phyloP scores from a whole-genome alignment of 257 asterid genomes.

The Dorcoceras hygrometricum region DNA sequence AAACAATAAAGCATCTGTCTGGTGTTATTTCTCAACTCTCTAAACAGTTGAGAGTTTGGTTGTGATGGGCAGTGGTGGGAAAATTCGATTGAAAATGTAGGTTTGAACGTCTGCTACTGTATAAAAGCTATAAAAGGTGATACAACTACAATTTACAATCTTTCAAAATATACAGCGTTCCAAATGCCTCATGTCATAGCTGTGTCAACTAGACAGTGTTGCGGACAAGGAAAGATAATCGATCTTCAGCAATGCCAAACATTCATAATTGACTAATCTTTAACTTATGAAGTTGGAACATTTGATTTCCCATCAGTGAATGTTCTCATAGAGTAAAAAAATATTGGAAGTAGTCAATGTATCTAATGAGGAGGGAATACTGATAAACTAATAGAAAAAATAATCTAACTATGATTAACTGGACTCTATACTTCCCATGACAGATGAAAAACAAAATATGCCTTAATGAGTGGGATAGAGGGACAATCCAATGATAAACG shows the following conservation, averaged over 20 bases:
- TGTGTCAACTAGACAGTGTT: background rate
- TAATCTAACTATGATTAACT: too few species aligned
- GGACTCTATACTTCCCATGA: too few species aligned
- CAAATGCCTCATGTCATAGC: background rate
- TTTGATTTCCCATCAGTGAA: too few species aligned
- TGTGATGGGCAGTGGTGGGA: background rate
- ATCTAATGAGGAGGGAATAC: too few species aligned
- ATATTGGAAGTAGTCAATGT: too few species aligned
- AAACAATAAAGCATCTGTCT: background rate
- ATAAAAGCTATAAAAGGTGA: background rate
- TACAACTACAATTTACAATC: background rate
- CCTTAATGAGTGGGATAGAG: too few species aligned
- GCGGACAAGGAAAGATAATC: background rate
- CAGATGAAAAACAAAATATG: too few species aligned
- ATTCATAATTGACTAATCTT: background rate
- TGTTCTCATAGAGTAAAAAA: too few species aligned
- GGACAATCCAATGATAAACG: too few species aligned
- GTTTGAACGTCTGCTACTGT: background rate
- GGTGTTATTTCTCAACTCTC: constrained; percentile 1
- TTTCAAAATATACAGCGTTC: background rate
- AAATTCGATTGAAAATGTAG: too few species aligned
- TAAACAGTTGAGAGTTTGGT: background rate
- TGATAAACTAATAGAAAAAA: too few species aligned
- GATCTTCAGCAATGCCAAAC: background rate
- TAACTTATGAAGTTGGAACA: background rate